Evolutionary conservation across 768 basidiomycete species (phyloP).

Genomic region (Terana coerulea): DNA sequence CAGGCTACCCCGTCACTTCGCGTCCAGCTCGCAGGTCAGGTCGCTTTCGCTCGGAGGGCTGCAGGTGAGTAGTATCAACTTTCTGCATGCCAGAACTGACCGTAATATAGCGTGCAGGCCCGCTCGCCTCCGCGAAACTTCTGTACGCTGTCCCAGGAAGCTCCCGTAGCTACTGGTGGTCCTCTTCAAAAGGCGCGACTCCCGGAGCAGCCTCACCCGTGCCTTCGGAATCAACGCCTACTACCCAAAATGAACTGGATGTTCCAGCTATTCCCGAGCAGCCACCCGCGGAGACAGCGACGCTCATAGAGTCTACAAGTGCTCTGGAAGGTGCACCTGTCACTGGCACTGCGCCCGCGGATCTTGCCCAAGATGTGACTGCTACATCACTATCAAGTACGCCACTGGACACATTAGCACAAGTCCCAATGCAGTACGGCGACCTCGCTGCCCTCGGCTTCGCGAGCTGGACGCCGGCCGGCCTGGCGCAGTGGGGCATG

Average conservation of each 20-base stretch:
- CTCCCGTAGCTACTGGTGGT: conserved; percentile 18
- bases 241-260: not conserved
- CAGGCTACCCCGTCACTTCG: conserved; percentile 7
- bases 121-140: not conserved
- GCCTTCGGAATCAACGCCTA: not conserved
- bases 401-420: conserved; percentile 8
- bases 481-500: conserved; percentile 56
- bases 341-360: conserved; percentile 10
- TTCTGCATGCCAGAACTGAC: not conserved
- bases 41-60: conserved; percentile 11
- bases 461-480: conserved; percentile 59
- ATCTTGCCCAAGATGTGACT: conserved; percentile 5
- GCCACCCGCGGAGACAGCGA: conserved; percentile 12
- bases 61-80: conserved; percentile 3
- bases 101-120: conserved; percentile 2
- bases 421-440: conserved; percentile 56
- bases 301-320: conserved; percentile 2
- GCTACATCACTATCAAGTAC: conserved; percentile 9
- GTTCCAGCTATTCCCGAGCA: conserved; percentile 2
- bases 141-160: conserved; percentile 4
- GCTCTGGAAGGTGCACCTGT: conserved; percentile 12
- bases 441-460: conserved; percentile 71
- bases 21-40: conserved; percentile 7
- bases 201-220: not conserved
- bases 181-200: conserved; percentile 12